phyloP scores from a whole-genome alignment of 805 yeast species.

The Peterozyma toletana region DNA sequence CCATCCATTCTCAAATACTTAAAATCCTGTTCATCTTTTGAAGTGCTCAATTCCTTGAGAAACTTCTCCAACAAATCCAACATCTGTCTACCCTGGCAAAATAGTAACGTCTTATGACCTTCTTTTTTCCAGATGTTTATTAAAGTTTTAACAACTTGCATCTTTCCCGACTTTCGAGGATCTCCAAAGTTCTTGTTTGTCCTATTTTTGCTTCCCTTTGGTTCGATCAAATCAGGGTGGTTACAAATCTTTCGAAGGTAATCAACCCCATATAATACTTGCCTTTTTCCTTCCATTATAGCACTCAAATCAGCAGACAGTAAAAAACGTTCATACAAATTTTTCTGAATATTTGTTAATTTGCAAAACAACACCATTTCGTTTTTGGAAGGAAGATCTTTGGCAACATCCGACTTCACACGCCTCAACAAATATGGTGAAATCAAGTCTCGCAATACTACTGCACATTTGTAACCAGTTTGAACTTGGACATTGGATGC shows the following conservation, averaged over 20 bases:
- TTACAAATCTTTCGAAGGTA: slow-evolving; percentile 87
- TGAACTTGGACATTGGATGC: slow-evolving; percentile 95
- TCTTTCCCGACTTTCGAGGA: slow-evolving; percentile 70
- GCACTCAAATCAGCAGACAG: slow-evolving; percentile 69
- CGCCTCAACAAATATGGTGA: slow-evolving; percentile 85
- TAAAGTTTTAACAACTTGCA: slow-evolving; percentile 79
- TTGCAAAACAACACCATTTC: slow-evolving; percentile 93
- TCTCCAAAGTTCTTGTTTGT: slow-evolving; percentile 38
- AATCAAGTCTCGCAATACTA: slow-evolving; percentile 76
- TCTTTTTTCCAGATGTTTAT: slow-evolving; percentile 70
- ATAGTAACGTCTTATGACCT: slow-evolving; percentile 74
- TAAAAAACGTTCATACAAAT: slow-evolving; percentile 66
- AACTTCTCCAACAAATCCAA: slow-evolving; percentile 76
- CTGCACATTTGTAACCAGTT: slow-evolving; percentile 94
- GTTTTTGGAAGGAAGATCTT: slow-evolving; percentile 85
- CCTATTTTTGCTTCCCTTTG: slow-evolving; percentile 26
- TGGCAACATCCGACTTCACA: slow-evolving; percentile 90
- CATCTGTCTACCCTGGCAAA: slow-evolving; percentile 94
- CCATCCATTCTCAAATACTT: slow-evolving; percentile 88
- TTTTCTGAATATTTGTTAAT: slow-evolving; percentile 69
- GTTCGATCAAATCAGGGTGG: slow-evolving; percentile 79
- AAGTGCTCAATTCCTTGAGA: slow-evolving; percentile 30
- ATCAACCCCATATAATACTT: slow-evolving; percentile 86
- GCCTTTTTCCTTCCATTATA: slow-evolving; percentile 67
- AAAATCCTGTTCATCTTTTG: slow-evolving; percentile 9